A percentile compares a stretch with the other conserved stretches of the same genome.
phyloP scores from a whole-genome alignment of 1,139 yeast genomes.

The Scheffersomyces illinoinensis region DNA sequence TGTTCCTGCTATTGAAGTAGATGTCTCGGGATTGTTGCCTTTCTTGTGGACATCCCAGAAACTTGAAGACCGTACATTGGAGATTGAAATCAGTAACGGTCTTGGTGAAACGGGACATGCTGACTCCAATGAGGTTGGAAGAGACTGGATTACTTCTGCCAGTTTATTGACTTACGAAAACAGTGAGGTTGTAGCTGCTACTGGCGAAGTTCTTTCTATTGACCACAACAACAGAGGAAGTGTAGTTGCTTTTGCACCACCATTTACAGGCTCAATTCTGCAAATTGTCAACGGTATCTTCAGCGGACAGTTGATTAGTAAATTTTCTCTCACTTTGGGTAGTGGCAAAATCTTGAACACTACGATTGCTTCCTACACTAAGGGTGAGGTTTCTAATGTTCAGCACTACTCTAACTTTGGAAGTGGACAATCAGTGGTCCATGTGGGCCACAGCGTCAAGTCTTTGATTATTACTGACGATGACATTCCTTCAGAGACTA shows the following conservation, averaged over 20 bases:
- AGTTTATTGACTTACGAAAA: slow-evolving; percentile 56
- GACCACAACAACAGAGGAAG: slow-evolving; percentile 18
- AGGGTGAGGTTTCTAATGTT: slow-evolving; percentile 34
- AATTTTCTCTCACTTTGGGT: slow-evolving; percentile 31
- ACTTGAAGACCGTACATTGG: slow-evolving; percentile 27
- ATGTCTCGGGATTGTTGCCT: slow-evolving; percentile 68
- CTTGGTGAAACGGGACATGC: slow-evolving; percentile 36
- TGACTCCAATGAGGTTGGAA: slow-evolving; percentile 6
- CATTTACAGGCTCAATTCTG: slow-evolving; percentile 31
- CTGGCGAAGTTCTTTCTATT: slow-evolving; percentile 39
- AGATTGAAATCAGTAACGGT: slow-evolving; percentile 61
- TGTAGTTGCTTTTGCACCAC: slow-evolving; percentile 29
- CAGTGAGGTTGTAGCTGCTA: slow-evolving; percentile 31
- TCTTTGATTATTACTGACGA: slow-evolving; percentile 18
- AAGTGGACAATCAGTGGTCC: slow-evolving; percentile 30
- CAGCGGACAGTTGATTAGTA: slow-evolving; percentile 28
- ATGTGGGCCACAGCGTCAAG: slow-evolving; percentile 22
- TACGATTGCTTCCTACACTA: slow-evolving; percentile 26
- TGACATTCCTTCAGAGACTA: not conserved
- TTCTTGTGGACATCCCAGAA: slow-evolving; percentile 49
- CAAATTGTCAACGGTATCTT: slow-evolving; percentile 40
- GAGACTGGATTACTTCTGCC: slow-evolving; percentile 16
- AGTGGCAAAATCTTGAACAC: slow-evolving; percentile 33
- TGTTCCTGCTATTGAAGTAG: slow-evolving; percentile 63
- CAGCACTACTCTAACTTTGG: slow-evolving; percentile 32